Base-by-base conservation (phyloP, 192 early-diverging fungal genomes). In the Anaeromyces robustus region DNA sequence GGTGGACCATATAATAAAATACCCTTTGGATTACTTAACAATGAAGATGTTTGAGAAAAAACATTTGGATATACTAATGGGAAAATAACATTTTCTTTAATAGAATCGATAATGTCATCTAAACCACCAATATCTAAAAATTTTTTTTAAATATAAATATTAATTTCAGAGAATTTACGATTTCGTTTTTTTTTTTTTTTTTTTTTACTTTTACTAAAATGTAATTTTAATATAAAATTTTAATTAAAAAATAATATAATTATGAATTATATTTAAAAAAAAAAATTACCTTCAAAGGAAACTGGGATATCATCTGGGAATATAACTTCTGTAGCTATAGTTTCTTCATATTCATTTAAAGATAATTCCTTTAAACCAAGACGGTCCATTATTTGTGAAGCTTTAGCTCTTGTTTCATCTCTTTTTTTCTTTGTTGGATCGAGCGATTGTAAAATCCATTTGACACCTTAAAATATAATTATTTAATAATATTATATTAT, bases 21-120 rank as follows among this genome's bases (percentile, higher is more conserved):
- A 31, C 98, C 98, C 81, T 96, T 95, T 34, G 98, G 96, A 13
- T 96, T 93, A 12, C 95, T 95, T 77, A 98, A 84, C 59, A 99
- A 85, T 18, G 95, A 95, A 19, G 94, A 94, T 12, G 92, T 87
- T 29, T 92, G 92, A 29, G 92, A 91, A 81, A 96, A 99, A 39
- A 99, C 86, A 83, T 96, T 89, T 9, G 98, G 98, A 85, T 96
- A 95, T 78, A 92, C 92, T 29, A 99, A 87, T 39, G 98, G 98
- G 83, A 94, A 96, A 79, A 99, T 99, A 17, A 99, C 97, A 81
- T 93, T 93, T 83, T 99, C 98, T 81, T 93, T 93, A 29, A 99
- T 85, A 34, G 92, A 92, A 79, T 95, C 92, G 82, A 98, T 94
- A 78, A 98, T 97, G 28, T 90, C 89, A 84, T 80, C 83, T 52